A percentile compares a stretch with the other conserved stretches of the same genome.
Evolutionary conservation across 2,329 filamentous ascomycete species (phyloP).

Genomic region (Exutisphaerella laricina): DNA sequence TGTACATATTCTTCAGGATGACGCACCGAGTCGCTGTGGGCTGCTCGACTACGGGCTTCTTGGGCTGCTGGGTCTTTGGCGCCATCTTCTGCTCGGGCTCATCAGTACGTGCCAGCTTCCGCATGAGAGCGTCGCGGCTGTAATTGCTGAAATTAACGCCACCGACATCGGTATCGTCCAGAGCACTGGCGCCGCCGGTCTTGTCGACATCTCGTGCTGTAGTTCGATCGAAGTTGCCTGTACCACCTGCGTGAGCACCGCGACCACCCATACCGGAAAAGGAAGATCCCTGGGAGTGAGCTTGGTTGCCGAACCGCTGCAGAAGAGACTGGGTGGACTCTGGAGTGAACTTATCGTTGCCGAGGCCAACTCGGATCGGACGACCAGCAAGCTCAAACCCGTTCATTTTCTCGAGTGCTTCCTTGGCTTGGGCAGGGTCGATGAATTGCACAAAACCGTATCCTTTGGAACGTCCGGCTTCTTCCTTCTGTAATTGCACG

Average conservation of each 20-base stretch:
- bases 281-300: slow-evolving; percentile 57
- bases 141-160: slow-evolving; percentile 99
- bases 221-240: slow-evolving; percentile 78
- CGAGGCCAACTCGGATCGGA: slow-evolving; percentile 95
- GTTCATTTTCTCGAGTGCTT: slow-evolving; percentile 98
- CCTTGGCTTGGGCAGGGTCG: slow-evolving; percentile 82
- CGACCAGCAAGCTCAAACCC: slow-evolving; percentile 96
- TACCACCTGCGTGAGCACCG: slow-evolving; percentile 70
- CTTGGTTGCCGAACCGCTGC: slow-evolving; percentile 68
- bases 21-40: slow-evolving; percentile 93
- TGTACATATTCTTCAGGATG: slow-evolving; percentile 91
- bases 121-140: slow-evolving; percentile 96
- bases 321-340: slow-evolving; percentile 90
- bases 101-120: slow-evolving; percentile 94
- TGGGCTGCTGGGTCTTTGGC: slow-evolving; percentile 36
- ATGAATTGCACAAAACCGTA: slow-evolving; percentile 86
- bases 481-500: slow-evolving; percentile 95
- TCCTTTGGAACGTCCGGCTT: slow-evolving; percentile 80
- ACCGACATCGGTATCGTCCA: slow-evolving; percentile 95
- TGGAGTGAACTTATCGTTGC: slow-evolving; percentile 99
- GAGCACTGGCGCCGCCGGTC: slow-evolving; percentile 80
- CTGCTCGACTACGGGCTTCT: slow-evolving; percentile 71
- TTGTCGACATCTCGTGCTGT: slow-evolving; percentile 76
- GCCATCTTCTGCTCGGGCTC: slow-evolving; percentile 68
- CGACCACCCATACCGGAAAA: slow-evolving; percentile 89